These are phyloP conservation scores for Lodderomyces elongisporus DNA, from an alignment of 1,139 yeast genomes.

Conservation along the genomic window DNA sequence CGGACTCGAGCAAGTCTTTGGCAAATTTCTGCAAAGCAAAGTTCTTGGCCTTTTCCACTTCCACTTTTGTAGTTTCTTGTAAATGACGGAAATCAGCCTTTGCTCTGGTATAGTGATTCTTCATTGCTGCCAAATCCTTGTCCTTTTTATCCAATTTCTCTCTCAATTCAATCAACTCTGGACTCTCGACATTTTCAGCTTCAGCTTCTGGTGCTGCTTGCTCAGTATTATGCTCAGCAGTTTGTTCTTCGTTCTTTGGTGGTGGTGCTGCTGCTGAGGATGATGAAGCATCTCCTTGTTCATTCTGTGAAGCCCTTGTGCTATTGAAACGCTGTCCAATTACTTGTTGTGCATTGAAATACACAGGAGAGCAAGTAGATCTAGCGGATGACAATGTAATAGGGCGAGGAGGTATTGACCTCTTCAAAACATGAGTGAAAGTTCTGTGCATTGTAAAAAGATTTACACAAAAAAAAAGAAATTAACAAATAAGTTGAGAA, in stretches of 20 bases:
- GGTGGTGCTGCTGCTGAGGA: too few relatives aligned
- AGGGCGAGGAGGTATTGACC: too few relatives aligned
- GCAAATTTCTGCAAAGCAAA: constrained; percentile 93
- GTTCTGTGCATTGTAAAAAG: too few relatives aligned
- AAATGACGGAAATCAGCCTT: constrained; percentile 91
- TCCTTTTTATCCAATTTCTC: constrained; percentile 61
- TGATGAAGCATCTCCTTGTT: background rate
- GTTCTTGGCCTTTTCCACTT: constrained; percentile 80
- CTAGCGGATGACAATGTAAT: background rate
- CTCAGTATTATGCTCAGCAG: constrained; percentile 11
- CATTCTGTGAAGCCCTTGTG: constrained; percentile 11
- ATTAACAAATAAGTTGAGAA: too few relatives aligned
- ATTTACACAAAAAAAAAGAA: too few relatives aligned
- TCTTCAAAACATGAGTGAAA: too few relatives aligned
- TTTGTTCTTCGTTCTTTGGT: constrained; percentile 6
- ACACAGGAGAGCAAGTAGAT: too few relatives aligned
- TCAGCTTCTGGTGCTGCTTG: constrained; percentile 12
- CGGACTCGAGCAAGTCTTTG: constrained; percentile 81
- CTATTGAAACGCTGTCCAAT: constrained; percentile 27
- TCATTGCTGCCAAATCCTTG: constrained; percentile 76
- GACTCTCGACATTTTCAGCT: constrained; percentile 16
- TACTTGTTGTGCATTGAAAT: too few relatives aligned
- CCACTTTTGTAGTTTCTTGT: constrained; percentile 86
- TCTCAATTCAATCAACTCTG: constrained; percentile 35
- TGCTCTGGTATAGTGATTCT: constrained; percentile 77